Evolutionary conservation across 2,329 filamentous ascomycete species (phyloP).

Genomic region (Stromatinia cepivora): DNA sequence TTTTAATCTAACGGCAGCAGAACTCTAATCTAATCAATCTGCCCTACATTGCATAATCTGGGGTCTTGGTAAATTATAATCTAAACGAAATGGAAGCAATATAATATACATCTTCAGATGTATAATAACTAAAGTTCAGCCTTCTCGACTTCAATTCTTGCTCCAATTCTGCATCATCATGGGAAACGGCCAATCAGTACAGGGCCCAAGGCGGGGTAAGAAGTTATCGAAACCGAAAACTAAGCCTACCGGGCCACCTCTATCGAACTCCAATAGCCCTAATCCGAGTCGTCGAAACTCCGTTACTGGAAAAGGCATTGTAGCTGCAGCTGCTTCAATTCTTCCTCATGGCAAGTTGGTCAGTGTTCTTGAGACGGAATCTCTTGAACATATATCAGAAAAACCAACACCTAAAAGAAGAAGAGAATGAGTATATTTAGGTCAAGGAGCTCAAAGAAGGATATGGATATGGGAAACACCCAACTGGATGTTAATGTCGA

Average conservation of each 20-base stretch:
- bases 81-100: constrained; percentile 23
- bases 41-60: constrained; percentile 2
- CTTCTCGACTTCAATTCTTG: constrained; percentile 19
- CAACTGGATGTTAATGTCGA: background rate
- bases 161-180: constrained; percentile 27
- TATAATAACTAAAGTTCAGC: constrained; percentile 14
- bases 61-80: constrained; percentile 10
- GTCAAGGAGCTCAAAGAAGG: constrained; percentile 19
- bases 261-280: constrained; percentile 27
- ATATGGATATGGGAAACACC: background rate
- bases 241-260: constrained; percentile 31
- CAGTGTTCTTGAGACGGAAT: constrained; percentile 11
- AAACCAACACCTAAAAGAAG: constrained; percentile 21
- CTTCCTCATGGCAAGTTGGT: constrained; percentile 11
- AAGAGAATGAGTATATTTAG: constrained; percentile 24
- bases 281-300: constrained; percentile 33
- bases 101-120: constrained; percentile 19
- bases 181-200: constrained; percentile 38
- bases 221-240: constrained; percentile 41
- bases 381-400: background rate
- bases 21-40: background rate
- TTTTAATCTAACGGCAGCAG: background rate
- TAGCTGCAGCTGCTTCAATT: background rate
- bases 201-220: constrained; percentile 28
- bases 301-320: constrained; percentile 24